Evolutionary conservation across 768 basidiomycete genomes (phyloP), one percentile per base, ranked within the genome.

Genomic region (Chlorophyllum brunneum): DNA sequence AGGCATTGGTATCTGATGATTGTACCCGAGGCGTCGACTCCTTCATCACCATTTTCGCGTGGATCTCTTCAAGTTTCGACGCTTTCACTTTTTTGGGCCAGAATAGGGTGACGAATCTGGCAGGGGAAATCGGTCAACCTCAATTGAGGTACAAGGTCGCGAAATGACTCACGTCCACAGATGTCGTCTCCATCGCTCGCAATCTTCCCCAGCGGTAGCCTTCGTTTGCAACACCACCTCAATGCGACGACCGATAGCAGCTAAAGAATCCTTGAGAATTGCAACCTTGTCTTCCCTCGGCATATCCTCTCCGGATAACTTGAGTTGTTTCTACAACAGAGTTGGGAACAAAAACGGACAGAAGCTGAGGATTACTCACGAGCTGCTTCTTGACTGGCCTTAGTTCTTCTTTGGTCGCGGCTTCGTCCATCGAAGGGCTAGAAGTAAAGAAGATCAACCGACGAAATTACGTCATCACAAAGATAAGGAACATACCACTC

Each of bases 11-110:
- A 48, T 84, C 84, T 20, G 23, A 40, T 16, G 77, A 69, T 46
- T 75, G 71, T n/a, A 79, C 69, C 54, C 81, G 71, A n/a, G 83
- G 82, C 29, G 80, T 79, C 40, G 81, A 79, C 63, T 89, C 89
- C 67, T 91, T 91, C 79, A 87, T 86, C 56, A 92, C 90, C 88
- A 97, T 92, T 72, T 97, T 97, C 13, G 90, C 88, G 62, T 97
- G 93, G 38, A 98, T 95, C 64, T 93, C 92, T 67, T 95, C 90
- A 33, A 98, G 73, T 68, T 97, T 97, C 13, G 81, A 83, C 10
- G 93, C 92, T 65, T 88, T 93, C 58, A 98, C 94, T 69, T 95
- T 92, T 75, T 95, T 91, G 4, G 95, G 95, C 95, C 95, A 98
- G 71, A 98, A 98, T 49, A 93, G 77, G 2, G 92, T 94, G 40